Evolutionary conservation across 305 asterid species (phyloP), one percentile per base, ranked within the genome.

Genomic region (Solanum hybrid): DNA sequence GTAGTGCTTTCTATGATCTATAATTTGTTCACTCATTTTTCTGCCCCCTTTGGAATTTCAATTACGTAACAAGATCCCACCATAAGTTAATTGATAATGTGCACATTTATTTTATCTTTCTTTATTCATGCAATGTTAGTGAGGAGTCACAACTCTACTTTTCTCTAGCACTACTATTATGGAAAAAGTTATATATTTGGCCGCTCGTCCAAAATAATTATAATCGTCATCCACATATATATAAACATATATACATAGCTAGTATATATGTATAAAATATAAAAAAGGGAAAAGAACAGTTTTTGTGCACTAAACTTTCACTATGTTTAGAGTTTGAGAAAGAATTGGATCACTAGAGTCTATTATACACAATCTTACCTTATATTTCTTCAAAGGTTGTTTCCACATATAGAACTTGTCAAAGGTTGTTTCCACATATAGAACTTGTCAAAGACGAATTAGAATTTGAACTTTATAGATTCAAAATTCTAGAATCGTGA

Each of bases 51-150:
- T 51, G 36, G 87, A 31, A 51, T 51, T 46, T 51, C 75, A 10
- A 84, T 84, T 84, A 84, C 87, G 87, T 29, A 51, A 51, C 42
- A 51, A 27, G 87, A 84, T 84, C 75, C 87, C 87, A 84, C 75
- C 42, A 31, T 84, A 51, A 51, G 12, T 71, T 10, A 84, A 51
- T 51, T 51, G 87, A 84, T 84, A 84, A 51, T 31, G 87, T 84
- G 75, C 75, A 84, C 75, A 31, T 51, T 84, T 37, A 9, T 72
- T 86, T 24, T 37, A 60, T n/a, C 56, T 86, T 77, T 86, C 37
- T 87, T 75, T 24, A 20, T 38, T 87, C 87, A 87, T 87, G 82
- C 89, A 87, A 84, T 86, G 56, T 76, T 72, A 84, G 42, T 72
- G 84, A 72, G 40, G 80, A 37, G 89, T 75, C 89, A 87, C 76